Evolutionary conservation across 2,329 filamentous ascomycete genomes (phyloP).

Genomic region (Talaromyces islandicus): DNA sequence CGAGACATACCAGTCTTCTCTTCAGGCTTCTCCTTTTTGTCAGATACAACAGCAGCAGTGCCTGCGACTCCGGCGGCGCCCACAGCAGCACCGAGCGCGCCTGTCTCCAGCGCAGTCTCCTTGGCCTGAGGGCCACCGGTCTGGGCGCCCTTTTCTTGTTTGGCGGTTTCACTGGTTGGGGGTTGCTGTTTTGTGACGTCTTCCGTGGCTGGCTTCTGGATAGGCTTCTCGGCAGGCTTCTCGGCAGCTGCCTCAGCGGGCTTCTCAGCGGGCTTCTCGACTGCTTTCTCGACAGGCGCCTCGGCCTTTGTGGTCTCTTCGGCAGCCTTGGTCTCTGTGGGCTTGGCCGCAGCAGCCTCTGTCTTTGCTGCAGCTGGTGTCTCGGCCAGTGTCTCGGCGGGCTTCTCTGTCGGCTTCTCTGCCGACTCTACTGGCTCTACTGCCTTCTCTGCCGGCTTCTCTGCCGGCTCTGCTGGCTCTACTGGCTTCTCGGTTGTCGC

Average conservation of each 20-base stretch:
- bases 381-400: not conserved
- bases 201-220: not conserved
- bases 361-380: not conserved
- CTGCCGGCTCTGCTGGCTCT: not conserved
- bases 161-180: not conserved
- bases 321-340: not conserved
- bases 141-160: not conserved
- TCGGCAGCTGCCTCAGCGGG: not conserved
- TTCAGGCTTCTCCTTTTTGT: not conserved
- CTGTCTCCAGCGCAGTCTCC: not conserved
- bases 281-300: not conserved
- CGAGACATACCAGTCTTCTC: slow-evolving; percentile 1
- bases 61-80: not conserved
- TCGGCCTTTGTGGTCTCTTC: not conserved
- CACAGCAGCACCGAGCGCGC: not conserved
- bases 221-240: not conserved
- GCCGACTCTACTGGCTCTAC: not conserved
- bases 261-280: not conserved
- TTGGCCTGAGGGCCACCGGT: not conserved
- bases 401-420: not conserved
- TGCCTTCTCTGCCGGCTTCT: not conserved
- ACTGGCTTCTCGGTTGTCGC: not conserved
- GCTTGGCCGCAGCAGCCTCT: slow-evolving; percentile 4
- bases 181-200: not conserved
- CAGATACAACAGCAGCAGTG: not conserved